Evolutionary conservation across 2,329 filamentous ascomycete genomes (phyloP), one percentile per base, ranked within the genome.

Genomic region (Lecanicillium sp.): DNA sequence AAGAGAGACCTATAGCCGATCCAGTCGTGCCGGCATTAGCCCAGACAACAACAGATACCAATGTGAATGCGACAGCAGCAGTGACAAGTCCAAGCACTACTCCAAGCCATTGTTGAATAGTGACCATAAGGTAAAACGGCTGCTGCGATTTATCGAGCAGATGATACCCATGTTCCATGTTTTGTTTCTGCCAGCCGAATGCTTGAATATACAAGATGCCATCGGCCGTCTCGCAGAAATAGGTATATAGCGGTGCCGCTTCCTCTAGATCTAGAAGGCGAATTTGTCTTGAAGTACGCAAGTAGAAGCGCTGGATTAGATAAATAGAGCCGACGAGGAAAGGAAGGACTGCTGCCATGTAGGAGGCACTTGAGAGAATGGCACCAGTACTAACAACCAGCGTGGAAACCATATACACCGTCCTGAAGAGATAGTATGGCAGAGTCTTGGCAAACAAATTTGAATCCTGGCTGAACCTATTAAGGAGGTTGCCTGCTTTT

Each of bases 231-330:
- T 48, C 37, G 12, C 8, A 9, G 27, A 48, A 48, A 6, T 24
- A 40, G 2, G 21, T 48, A 17, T 48, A 48, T 2, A 48, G 21
- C 3, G 44, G 37, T 11, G 44, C 19, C 10, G 33, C 41, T 8
- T 39, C 36, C 23, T 48, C 44, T 4, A 48, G 26, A 15, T 48
- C 44, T 1, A 48, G 10, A 20, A 41, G 37, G 15, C 44, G 26
- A 10, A 48, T 36, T 41, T 48, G 37, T 1, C 44, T 7, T 17
- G 44, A 48, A n/a, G 44, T 48, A 3, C 37, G 15, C 5, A 48
- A 29, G n/a, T 48, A 48, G 20, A 48, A 48, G 4, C 21, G 4
- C 21, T 36, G 29, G 20, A 36, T 39, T 10, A 40, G 19, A 21
- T 27, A 35, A 12, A 48, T 26, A 6, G 37, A 19, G 3, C 19